Evolutionary conservation across 305 asterid genomes (phyloP).

Genomic region (Solanum hybrid): DNA sequence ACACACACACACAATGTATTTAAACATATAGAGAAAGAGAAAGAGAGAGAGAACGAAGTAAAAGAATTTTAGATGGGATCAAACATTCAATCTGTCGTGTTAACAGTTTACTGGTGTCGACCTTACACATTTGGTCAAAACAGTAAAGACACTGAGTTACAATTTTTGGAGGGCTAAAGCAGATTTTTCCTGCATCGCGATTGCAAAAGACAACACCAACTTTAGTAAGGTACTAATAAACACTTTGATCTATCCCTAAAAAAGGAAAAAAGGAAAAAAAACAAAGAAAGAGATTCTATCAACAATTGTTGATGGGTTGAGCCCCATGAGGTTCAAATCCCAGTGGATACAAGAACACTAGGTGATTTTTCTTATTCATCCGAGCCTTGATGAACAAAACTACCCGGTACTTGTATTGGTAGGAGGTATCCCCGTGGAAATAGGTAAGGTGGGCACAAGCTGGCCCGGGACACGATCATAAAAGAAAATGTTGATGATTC

Average conservation of each 20-base stretch:
- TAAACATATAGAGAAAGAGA: background rate
- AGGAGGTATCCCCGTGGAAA: background rate
- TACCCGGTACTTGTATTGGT: background rate
- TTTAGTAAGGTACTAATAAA: background rate
- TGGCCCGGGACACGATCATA: background rate
- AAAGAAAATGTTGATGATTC: background rate
- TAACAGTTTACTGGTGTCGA: background rate
- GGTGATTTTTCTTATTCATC: background rate
- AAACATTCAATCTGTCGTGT: background rate
- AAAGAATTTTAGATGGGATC: background rate
- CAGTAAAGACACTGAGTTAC: background rate
- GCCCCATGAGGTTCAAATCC: background rate
- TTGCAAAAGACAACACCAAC: background rate
- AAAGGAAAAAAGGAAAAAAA: background rate
- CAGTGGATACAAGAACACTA: background rate
- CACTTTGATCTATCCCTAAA: background rate
- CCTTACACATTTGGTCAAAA: background rate
- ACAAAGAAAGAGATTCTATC: background rate
- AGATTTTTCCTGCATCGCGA: background rate
- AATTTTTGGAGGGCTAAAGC: background rate
- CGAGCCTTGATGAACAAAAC: background rate
- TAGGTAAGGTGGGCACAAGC: background rate
- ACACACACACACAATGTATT: background rate
- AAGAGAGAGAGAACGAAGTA: background rate
- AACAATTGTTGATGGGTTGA: background rate